Evolutionary conservation across 2,329 filamentous ascomycete species (phyloP).

Genomic region (Aspergillus ibericus): DNA sequence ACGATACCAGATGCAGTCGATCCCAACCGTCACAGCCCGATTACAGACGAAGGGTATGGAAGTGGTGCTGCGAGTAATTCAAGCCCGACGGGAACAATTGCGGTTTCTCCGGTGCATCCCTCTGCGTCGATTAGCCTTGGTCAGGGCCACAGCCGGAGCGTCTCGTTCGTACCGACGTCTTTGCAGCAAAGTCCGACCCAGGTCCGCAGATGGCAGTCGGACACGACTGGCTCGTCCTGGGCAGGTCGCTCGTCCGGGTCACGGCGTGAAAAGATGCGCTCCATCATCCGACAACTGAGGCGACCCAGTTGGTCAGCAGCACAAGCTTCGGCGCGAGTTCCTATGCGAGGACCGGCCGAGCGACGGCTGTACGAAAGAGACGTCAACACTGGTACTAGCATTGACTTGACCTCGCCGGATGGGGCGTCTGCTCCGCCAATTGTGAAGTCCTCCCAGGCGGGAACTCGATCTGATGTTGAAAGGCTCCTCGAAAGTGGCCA

Average conservation of each 20-base stretch:
- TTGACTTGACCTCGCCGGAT: slow-evolving; percentile 34
- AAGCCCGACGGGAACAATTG: slow-evolving; percentile 10
- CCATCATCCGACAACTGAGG: slow-evolving; percentile 20
- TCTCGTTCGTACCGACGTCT: slow-evolving; percentile 14
- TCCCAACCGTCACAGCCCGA: slow-evolving; percentile 18
- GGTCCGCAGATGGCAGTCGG: slow-evolving; percentile 24
- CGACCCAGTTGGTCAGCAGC: slow-evolving; percentile 9
- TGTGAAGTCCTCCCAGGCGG: slow-evolving; percentile 38
- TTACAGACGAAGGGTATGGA: slow-evolving; percentile 31
- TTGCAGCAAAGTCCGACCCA: slow-evolving; percentile 6
- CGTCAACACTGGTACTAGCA: slow-evolving; percentile 35
- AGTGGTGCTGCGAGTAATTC: slow-evolving; percentile 22
- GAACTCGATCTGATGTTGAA: slow-evolving; percentile 36
- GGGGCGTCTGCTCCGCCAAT: slow-evolving; percentile 33
- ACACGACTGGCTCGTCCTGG: slow-evolving; percentile 8
- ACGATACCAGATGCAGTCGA: slow-evolving; percentile 6
- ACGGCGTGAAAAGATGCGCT: slow-evolving; percentile 22
- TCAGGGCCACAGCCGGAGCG: slow-evolving; percentile 22
- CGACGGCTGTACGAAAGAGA: slow-evolving; percentile 21
- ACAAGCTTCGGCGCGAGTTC: background rate
- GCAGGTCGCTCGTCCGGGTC: slow-evolving; percentile 15
- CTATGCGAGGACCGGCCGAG: slow-evolving; percentile 14
- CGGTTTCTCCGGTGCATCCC: slow-evolving; percentile 18
- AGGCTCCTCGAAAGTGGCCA: slow-evolving; percentile 32
- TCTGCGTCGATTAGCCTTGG: slow-evolving; percentile 14